Percentiles rank a stretch among this genome's conserved stretches.
phyloP scores from a whole-genome alignment of 345 rosid genomes.

The Diplotaxis tenuifolia region DNA sequence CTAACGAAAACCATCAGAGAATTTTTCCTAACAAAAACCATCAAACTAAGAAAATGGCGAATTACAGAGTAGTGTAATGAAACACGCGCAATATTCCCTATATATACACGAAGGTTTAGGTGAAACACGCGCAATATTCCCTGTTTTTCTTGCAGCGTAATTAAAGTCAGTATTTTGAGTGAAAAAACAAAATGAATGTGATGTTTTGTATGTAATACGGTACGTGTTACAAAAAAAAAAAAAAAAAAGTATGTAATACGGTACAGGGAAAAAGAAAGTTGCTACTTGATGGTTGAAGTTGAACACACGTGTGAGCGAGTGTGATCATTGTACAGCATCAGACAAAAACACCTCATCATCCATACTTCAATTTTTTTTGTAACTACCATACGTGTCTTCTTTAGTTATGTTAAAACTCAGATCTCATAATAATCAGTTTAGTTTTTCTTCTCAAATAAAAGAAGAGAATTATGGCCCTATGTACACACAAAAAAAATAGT shows the following conservation, averaged over 20 bases:
- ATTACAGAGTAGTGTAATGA: neutral
- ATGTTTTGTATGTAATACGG: no score
- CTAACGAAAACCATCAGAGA: no score
- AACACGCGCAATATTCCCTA: neutral
- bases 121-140: neutral
- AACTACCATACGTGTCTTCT: neutral
- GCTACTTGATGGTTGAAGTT: neutral
- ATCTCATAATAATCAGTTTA: neutral
- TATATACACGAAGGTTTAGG: neutral
- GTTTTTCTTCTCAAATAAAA: neutral
- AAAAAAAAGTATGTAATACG: no score
- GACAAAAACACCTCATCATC: conserved; percentile 12
- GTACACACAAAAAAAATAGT: no score
- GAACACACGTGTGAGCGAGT: conserved; percentile 19
- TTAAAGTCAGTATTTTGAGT: neutral
- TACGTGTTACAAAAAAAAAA: no score
- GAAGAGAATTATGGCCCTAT: no score
- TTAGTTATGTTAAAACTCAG: neutral
- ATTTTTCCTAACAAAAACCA: neutral
- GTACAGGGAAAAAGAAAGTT: no score
- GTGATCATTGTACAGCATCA: neutral
- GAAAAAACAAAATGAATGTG: no score
- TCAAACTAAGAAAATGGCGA: neutral
- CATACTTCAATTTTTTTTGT: no score
- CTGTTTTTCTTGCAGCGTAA: neutral